These are phyloP conservation scores for Aspergillus sp. DNA, from an alignment of 2,329 filamentous ascomycete genomes.

Conservation along the genomic window DNA sequence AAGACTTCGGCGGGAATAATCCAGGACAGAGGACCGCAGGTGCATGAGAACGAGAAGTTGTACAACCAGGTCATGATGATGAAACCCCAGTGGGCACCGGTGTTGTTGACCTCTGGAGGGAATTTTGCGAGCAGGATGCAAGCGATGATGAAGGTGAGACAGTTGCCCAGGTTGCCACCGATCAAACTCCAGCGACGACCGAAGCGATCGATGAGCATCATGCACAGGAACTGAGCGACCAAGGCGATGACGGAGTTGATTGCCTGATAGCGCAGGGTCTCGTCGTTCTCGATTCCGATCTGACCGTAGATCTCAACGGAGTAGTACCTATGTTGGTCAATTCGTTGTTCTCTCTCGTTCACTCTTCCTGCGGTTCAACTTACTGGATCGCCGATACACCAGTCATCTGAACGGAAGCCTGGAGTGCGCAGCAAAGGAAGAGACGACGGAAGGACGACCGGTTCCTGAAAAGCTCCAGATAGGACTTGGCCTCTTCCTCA, in stretches of 20 bases:
- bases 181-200: constrained; percentile 77
- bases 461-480: constrained; percentile 69
- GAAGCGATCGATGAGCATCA: constrained; percentile 67
- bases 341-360: neutral
- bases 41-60: constrained; percentile 75
- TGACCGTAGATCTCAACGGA: constrained; percentile 68
- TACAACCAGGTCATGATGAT: constrained; percentile 79
- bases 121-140: constrained; percentile 62
- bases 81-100: constrained; percentile 57
- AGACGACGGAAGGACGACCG: constrained; percentile 72
- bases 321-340: constrained; percentile 58
- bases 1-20: constrained; percentile 71
- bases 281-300: constrained; percentile 68
- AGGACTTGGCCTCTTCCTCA: constrained; percentile 71
- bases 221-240: constrained; percentile 69
- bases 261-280: constrained; percentile 75
- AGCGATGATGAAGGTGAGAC: constrained; percentile 72
- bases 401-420: constrained; percentile 76
- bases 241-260: constrained; percentile 74
- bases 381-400: constrained; percentile 72
- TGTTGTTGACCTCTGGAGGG: constrained; percentile 58
- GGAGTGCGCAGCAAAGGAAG: constrained; percentile 70
- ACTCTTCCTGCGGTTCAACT: constrained; percentile 15
- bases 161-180: constrained; percentile 71
- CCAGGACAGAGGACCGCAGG: constrained; percentile 70